These are phyloP conservation scores for Pseudofabraea citricarpa DNA, from an alignment of 2,329 filamentous ascomycete species.

Conservation along the genomic window DNA sequence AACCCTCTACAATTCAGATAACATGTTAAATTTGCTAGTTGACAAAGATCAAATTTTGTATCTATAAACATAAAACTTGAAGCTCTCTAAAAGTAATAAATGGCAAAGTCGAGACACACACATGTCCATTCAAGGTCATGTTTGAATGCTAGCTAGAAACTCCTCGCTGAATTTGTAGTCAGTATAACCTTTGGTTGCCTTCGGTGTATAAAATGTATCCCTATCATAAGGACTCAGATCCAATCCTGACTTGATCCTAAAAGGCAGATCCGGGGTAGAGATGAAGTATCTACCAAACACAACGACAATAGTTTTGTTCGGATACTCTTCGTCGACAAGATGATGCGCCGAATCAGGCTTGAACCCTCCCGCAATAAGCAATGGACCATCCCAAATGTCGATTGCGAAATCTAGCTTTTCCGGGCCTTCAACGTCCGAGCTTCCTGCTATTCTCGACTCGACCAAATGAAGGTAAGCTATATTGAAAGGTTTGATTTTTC, in stretches of 20 bases:
- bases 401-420: slow-evolving; percentile 10
- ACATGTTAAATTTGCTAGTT: too few species aligned
- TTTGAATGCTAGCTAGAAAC: background rate
- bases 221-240: slow-evolving; percentile 9
- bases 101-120: too few species aligned
- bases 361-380: slow-evolving; percentile 15
- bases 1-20: too few species aligned
- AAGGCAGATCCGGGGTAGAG: slow-evolving; percentile 36
- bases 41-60: too few species aligned
- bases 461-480: slow-evolving; percentile 51
- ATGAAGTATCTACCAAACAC: slow-evolving; percentile 32
- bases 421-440: slow-evolving; percentile 48
- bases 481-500: slow-evolving; percentile 29
- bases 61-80: too few species aligned
- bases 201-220: slow-evolving; percentile 13
- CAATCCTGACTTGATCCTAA: slow-evolving; percentile 9
- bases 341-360: slow-evolving; percentile 25
- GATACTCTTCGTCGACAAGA: slow-evolving; percentile 27
- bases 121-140: too few species aligned
- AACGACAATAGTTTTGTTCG: slow-evolving; percentile 11
- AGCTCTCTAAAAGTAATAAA: too few species aligned
- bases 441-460: slow-evolving; percentile 43
- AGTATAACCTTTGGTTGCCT: slow-evolving; percentile 1
- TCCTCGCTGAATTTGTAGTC: slow-evolving; percentile 6
- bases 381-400: slow-evolving; percentile 10